phyloP scores from a whole-genome alignment of 768 basidiomycete species.

The Tricholoma sp. region DNA sequence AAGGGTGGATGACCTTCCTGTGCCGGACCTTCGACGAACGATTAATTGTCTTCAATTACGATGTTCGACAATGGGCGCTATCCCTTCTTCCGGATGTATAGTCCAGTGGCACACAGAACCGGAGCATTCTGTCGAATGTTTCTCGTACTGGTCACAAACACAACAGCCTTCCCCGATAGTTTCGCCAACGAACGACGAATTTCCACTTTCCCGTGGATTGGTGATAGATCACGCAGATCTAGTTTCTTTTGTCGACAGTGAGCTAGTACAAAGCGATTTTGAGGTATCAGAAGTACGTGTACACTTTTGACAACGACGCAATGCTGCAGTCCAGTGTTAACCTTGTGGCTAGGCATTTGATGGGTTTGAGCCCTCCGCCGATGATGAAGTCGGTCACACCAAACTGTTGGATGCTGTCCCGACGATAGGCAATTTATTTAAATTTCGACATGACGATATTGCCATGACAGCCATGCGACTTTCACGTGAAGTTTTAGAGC shows the following conservation, averaged over 20 bases:
- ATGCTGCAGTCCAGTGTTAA: background rate
- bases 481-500: constrained; percentile 40
- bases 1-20: constrained; percentile 17
- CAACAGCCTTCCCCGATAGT: background rate
- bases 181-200: constrained; percentile 6
- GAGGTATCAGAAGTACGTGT: constrained; percentile 37
- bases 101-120: constrained; percentile 9
- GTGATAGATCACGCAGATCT: constrained; percentile 32
- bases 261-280: constrained; percentile 32
- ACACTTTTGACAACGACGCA: background rate
- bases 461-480: constrained; percentile 38
- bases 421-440: constrained; percentile 23
- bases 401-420: constrained; percentile 32
- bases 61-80: constrained; percentile 24
- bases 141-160: constrained; percentile 11
- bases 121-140: constrained; percentile 2
- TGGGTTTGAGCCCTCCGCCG: constrained; percentile 31
- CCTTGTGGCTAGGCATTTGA: constrained; percentile 12
- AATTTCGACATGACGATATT: constrained; percentile 46
- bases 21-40: constrained; percentile 58
- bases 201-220: background rate
- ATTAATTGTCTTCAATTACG: constrained; percentile 60
- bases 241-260: constrained; percentile 52
- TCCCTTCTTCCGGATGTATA: constrained; percentile 3
- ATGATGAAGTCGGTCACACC: constrained; percentile 55